phyloP scores from a whole-genome alignment of 2,329 filamentous ascomycete genomes.

The Neoascochyta sp. region DNA sequence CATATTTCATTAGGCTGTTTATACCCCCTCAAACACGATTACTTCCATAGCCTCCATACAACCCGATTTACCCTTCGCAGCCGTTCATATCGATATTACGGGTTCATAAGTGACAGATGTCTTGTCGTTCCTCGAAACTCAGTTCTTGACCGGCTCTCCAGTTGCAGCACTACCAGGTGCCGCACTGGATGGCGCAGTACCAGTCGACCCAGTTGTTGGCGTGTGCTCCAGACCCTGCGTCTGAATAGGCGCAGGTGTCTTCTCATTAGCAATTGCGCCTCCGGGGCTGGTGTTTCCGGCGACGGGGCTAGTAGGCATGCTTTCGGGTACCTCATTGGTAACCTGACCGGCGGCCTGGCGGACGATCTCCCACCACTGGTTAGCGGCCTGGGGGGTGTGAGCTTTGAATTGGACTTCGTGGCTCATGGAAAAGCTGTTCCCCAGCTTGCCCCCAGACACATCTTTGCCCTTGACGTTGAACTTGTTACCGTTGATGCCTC shows the following conservation, averaged over 20 bases:
- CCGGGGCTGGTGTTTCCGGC: conserved; percentile 18
- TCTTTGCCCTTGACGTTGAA: conserved; percentile 97
- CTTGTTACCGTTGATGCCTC: conserved; percentile 69
- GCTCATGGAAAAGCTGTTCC: conserved; percentile 73
- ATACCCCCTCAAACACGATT: too few relatives aligned
- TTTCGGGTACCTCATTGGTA: conserved; percentile 41
- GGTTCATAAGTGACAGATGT: too few relatives aligned
- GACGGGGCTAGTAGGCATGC: conserved; percentile 37
- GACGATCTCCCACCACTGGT: conserved; percentile 81
- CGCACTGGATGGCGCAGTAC: conserved; percentile 14
- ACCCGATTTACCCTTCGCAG: too few relatives aligned
- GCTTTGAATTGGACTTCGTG: conserved; percentile 87
- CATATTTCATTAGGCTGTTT: too few relatives aligned
- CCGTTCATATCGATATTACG: too few relatives aligned
- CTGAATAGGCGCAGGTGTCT: conserved; percentile 29
- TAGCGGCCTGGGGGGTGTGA: conserved; percentile 71
- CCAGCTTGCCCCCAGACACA: conserved; percentile 69
- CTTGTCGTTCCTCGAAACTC: too few relatives aligned
- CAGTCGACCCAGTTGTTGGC: conserved; percentile 10
- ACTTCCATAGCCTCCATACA: too few relatives aligned
- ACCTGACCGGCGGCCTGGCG: conserved; percentile 54
- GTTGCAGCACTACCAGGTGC: conserved; percentile 8
- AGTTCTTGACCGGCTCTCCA: too few relatives aligned
- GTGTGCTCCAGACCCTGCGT: conserved; percentile 31
- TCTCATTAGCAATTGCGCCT: conserved; percentile 6